Percentiles rank a stretch among this genome's conserved stretches.
Conservation (phyloP, 306 rosid species). For the Begonia peltatifolia region DNA sequence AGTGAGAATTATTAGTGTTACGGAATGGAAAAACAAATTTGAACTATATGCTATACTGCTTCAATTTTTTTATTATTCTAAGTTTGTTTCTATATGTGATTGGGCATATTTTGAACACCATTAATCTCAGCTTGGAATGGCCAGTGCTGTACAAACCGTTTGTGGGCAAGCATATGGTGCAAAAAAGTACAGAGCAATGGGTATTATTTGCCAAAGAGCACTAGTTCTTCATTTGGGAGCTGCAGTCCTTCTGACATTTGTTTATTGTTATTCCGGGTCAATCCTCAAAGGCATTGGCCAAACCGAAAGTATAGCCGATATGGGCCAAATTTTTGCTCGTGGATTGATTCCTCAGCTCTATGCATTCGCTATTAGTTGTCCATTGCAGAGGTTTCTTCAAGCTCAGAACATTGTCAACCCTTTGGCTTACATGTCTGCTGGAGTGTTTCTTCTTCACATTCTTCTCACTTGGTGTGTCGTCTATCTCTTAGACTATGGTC, state of each 20-base stretch:
- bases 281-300: too few relatives aligned
- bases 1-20: too few relatives aligned
- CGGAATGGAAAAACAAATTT: too few relatives aligned
- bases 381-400: slow-evolving; percentile 45
- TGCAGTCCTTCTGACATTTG: slow-evolving; percentile 7
- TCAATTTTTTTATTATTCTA: neutral
- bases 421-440: slow-evolving; percentile 2
- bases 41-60: too few relatives aligned
- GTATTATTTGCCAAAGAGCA: slow-evolving; percentile 48
- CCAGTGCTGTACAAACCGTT: slow-evolving; percentile 65
- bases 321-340: too few relatives aligned
- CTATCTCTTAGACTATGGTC: neutral
- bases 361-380: slow-evolving; percentile 33
- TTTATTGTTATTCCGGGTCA: too few relatives aligned
- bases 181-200: slow-evolving; percentile 29
- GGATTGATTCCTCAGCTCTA: neutral
- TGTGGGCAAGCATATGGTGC: slow-evolving; percentile 82
- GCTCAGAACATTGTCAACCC: slow-evolving; percentile 47
- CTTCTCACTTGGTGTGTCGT: neutral
- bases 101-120: too few relatives aligned
- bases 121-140: slow-evolving; percentile 44
- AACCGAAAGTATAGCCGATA: too few relatives aligned
- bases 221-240: slow-evolving; percentile 7
- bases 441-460: slow-evolving; percentile 1
- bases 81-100: too few relatives aligned